A percentile compares a stretch with the other conserved stretches of the same genome.
These are phyloP conservation scores for Globisporangium camurandrum DNA, from an alignment of 352 stramenopile genomes.

Conservation along the genomic window DNA sequence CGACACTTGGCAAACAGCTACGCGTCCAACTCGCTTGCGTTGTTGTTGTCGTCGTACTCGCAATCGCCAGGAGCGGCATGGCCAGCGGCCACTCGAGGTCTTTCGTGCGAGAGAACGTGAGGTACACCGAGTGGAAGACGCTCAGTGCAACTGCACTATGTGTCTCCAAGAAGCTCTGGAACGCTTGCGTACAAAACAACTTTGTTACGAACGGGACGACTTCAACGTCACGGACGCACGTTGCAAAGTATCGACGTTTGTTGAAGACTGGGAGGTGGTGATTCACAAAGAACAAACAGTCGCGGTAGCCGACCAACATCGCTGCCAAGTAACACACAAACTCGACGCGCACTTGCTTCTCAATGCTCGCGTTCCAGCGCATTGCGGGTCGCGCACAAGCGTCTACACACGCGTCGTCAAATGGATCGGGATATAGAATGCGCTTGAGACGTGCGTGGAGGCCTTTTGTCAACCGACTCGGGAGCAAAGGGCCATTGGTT, in stretches of 20 bases:
- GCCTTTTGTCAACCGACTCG: constrained; percentile 33
- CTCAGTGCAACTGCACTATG: constrained; percentile 62
- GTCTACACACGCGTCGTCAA: no score
- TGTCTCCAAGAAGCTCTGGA: constrained; percentile 76
- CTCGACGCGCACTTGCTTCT: constrained; percentile 61
- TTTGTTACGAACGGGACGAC: constrained; percentile 58
- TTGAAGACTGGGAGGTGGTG: constrained; percentile 85
- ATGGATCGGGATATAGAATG: constrained; percentile 34
- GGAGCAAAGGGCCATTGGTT: constrained; percentile 45
- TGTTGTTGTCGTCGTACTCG: constrained; percentile 4
- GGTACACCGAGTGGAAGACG: constrained; percentile 72
- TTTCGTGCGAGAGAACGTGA: constrained; percentile 47
- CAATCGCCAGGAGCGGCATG: constrained; percentile 21
- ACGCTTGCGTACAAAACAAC: constrained; percentile 68
- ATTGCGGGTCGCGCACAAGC: background rate
- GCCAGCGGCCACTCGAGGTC: constrained; percentile 41
- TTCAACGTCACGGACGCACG: constrained; percentile 42
- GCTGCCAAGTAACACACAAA: constrained; percentile 69
- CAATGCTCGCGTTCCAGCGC: constrained; percentile 29
- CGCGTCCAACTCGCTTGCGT: background rate
- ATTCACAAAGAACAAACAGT: constrained; percentile 85
- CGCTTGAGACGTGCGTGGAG: constrained; percentile 42
- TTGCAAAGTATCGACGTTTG: constrained; percentile 74
- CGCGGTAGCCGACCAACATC: constrained; percentile 68
- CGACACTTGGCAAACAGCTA: background rate